Evolutionary conservation across 305 asterid species (phyloP).

Genomic region (Fraxinus latifolia): DNA sequence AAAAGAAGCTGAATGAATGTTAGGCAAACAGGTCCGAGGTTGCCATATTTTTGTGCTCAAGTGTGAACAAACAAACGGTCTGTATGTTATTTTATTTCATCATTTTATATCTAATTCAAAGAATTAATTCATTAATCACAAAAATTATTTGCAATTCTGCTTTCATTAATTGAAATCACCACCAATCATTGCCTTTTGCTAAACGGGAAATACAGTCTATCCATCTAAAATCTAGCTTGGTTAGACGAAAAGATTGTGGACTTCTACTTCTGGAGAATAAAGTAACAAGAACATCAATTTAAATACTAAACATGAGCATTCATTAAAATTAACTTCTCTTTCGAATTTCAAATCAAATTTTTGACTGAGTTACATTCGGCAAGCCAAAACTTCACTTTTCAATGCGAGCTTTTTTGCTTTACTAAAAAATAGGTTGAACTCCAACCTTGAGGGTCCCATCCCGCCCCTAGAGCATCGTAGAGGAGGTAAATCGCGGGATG

Average conservation of each 20-base stretch:
- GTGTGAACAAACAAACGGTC: slow-evolving; percentile 4
- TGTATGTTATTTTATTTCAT: not conserved
- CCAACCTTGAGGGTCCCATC: no score
- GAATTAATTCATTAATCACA: not conserved
- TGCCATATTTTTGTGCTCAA: not conserved
- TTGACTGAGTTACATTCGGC: not conserved
- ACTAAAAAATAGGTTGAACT: not conserved
- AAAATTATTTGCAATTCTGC: not conserved
- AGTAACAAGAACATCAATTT: not conserved
- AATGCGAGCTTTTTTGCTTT: not conserved
- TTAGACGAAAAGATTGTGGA: not conserved
- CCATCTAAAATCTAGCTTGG: not conserved
- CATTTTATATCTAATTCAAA: not conserved
- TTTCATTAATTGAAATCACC: not conserved
- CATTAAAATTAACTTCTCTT: not conserved
- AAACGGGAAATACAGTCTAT: not conserved
- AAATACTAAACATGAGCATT: not conserved
- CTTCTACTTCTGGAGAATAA: not conserved
- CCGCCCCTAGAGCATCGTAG: no score
- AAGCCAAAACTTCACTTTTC: not conserved
- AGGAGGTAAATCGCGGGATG: no score
- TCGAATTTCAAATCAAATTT: not conserved
- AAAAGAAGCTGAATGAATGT: slow-evolving; percentile 18
- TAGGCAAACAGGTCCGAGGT: not conserved
- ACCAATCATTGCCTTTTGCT: not conserved